phyloP scores from a whole-genome alignment of 2,329 filamentous ascomycete genomes.

The Hymenoscyphus fraxineus region DNA sequence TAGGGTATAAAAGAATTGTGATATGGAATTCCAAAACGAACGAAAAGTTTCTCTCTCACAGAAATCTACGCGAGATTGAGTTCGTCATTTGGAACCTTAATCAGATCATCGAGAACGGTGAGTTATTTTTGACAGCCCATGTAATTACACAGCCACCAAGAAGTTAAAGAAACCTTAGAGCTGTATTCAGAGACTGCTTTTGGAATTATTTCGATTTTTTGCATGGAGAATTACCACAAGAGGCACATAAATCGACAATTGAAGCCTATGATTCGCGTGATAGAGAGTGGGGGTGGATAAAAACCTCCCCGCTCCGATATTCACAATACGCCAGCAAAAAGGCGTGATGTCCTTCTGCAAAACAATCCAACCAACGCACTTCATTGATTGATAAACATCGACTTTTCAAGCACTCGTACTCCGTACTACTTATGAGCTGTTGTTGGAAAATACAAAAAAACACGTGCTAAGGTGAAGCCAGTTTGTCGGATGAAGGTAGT shows the following conservation, averaged over 20 bases:
- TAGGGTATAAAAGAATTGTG: not conserved
- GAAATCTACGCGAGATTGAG: not conserved
- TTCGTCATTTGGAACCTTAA: not conserved
- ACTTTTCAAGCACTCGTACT: not conserved
- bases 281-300: not conserved
- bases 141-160: not conserved
- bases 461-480: too few species aligned
- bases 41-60: not conserved
- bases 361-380: not conserved
- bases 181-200: not conserved
- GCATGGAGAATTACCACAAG: not conserved
- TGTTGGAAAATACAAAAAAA: too few species aligned
- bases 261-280: not conserved
- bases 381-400: not conserved
- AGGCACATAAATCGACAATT: not conserved
- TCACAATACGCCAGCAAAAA: not conserved
- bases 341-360: not conserved
- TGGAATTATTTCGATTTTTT: not conserved
- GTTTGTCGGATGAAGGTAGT: too few species aligned
- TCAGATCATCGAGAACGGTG: not conserved
- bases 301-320: not conserved
- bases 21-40: not conserved
- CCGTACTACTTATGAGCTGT: too few species aligned
- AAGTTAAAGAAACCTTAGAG: not conserved
- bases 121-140: not conserved